phyloP scores from a whole-genome alignment of 2,329 filamentous ascomycete species.

The Fusarium haematococcum region DNA sequence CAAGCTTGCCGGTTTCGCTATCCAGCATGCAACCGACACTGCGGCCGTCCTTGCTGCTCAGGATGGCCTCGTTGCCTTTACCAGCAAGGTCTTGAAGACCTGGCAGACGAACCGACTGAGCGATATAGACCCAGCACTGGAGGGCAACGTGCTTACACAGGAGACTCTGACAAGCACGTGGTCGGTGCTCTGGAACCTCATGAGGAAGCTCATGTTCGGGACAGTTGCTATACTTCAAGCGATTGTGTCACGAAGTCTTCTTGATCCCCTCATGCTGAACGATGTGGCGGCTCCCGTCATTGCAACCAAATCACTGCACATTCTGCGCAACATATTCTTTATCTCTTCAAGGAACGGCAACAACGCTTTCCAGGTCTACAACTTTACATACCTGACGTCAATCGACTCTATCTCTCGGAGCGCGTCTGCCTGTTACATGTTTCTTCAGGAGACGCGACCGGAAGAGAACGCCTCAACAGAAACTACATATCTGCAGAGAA shows the following conservation, averaged over 20 bases:
- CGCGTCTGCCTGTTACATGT: constrained; percentile 71
- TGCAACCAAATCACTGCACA: constrained; percentile 77
- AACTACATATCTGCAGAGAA: constrained; percentile 67
- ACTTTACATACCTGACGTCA: constrained; percentile 83
- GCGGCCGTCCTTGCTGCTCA: constrained; percentile 60
- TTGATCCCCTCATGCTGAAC: constrained; percentile 62
- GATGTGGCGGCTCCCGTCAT: constrained; percentile 68
- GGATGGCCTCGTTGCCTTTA: constrained; percentile 76
- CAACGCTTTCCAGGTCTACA: constrained; percentile 83
- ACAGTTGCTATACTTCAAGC: constrained; percentile 80
- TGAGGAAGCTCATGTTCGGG: constrained; percentile 81
- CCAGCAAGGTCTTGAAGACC: constrained; percentile 72
- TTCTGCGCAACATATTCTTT: constrained; percentile 83
- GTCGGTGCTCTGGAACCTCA: constrained; percentile 78
- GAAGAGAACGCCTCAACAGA: constrained; percentile 48
- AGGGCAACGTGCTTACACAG: constrained; percentile 70
- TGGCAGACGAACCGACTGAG: constrained; percentile 84
- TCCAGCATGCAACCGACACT: constrained; percentile 65
- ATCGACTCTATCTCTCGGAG: constrained; percentile 85
- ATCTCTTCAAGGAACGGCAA: constrained; percentile 81
- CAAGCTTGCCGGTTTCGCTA: constrained; percentile 72
- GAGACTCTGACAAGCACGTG: constrained; percentile 76
- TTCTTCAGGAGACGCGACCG: constrained; percentile 72
- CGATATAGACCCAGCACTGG: constrained; percentile 75
- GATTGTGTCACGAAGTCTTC: constrained; percentile 72